Conservation (phyloP, 768 basidiomycete species). For the Hemileccinum rubropunctum region DNA sequence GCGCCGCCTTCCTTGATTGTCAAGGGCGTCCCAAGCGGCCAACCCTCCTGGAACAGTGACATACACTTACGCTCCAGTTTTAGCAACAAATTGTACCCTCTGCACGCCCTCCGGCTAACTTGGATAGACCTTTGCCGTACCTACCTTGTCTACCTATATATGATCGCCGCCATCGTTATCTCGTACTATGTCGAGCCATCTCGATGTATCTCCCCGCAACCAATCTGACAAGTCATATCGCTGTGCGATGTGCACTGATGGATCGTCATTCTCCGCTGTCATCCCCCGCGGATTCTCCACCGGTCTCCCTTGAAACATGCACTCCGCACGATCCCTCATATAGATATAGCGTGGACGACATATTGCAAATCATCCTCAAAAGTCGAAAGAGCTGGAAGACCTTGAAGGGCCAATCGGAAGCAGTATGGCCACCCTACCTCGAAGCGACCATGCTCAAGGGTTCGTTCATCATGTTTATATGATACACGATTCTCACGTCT, state of each 20-base stretch:
- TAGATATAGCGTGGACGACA: conserved; percentile 40
- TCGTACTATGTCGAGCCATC: conserved; percentile 4
- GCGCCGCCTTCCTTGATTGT: conserved; percentile 2
- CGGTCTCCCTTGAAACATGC: conserved; percentile 3
- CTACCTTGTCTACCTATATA: conserved; percentile 24
- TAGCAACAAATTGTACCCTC: conserved; percentile 10
- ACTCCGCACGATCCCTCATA: conserved; percentile 9
- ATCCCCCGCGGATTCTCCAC: conserved; percentile 5
- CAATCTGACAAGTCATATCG: conserved; percentile 5
- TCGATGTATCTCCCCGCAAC: conserved; percentile 15
- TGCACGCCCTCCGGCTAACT: conserved; percentile 19
- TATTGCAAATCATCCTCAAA: conserved; percentile 63
- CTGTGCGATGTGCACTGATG: neutral
- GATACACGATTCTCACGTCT: conserved; percentile 18
- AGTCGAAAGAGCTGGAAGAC: conserved; percentile 78
- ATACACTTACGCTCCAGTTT: conserved; percentile 10
- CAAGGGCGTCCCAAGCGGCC: conserved; percentile 2
- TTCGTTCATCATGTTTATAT: conserved; percentile 26
- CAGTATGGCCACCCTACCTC: conserved; percentile 78
- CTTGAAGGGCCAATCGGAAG: conserved; percentile 59
- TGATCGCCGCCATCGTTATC: conserved; percentile 6
- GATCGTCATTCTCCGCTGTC: neutral
- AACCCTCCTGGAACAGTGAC: conserved; percentile 4
- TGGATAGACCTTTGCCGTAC: conserved; percentile 18
- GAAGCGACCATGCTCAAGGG: conserved; percentile 79